Evolutionary conservation across 202 grass and related monocot genomes (phyloP), one percentile per base, ranked within the genome.

Genomic region (Brachypodium distachyon): DNA sequence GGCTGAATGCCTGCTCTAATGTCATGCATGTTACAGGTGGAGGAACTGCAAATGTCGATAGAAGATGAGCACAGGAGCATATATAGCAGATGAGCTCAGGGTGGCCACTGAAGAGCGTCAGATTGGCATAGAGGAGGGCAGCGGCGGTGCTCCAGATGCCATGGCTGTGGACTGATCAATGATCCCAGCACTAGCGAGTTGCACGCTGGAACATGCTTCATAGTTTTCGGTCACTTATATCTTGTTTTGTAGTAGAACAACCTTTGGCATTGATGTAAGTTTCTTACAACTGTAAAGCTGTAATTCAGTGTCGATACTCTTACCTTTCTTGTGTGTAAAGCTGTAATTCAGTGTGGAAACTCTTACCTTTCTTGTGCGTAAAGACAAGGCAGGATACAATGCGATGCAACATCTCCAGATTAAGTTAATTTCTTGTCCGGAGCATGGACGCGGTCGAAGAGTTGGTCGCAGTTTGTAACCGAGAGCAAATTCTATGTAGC

Each of bases 41-140:
- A 98, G 14, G 91, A 98, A 76, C 67, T 98, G 80, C 91, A 97
- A 74, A 90, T 90, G n/a, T 90, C 87, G 0, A 82, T 94, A 16
- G 89, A 98, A 74, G 91, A 94, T 82, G 94, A 97, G 74, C 91
- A 91, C 62, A 91, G 63, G 90, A 89, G 54, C 67, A 76, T n/a
- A n/a, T n/a, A n/a, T 82, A 79, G 82, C 87, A 29, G 93, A 93
- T 57, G 93, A 97, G 81, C 78, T 87, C 67, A 87, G 81, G 73
- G 69, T 74, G 1, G 58, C 75, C 7, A 42, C 68, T 1, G 79
- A 77, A 77, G 87, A 88, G 22, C 90, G 91, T 69, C 92, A 94
- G 79, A 48, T 84, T 49, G 81, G 67, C 79, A 72, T 84, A 37
- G 89, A 90, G 38, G 95, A 97, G 55, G 85, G 57, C 36, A 97